These are phyloP conservation scores for Davidsoniella australis DNA, from an alignment of 2,329 filamentous ascomycete species.

Conservation along the genomic window DNA sequence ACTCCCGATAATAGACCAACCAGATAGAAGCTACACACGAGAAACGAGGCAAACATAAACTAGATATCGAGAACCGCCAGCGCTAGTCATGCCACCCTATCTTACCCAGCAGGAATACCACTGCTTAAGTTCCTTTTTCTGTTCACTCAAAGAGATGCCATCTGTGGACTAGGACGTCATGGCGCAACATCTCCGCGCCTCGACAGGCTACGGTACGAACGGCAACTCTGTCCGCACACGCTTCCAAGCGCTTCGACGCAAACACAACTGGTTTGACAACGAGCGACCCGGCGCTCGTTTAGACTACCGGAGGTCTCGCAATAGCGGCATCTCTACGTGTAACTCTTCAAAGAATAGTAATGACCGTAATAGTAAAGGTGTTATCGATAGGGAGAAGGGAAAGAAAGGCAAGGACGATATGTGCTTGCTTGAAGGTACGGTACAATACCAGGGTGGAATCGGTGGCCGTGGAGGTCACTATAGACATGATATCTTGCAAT, in stretches of 20 bases:
- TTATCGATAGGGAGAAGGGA: neutral
- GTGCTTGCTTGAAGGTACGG: too few species aligned
- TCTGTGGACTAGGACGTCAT: slow-evolving; percentile 26
- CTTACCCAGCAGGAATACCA: neutral
- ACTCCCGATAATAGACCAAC: too few species aligned
- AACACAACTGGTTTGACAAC: slow-evolving; percentile 23
- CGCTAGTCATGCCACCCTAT: neutral
- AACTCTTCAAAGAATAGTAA: neutral
- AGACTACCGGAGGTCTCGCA: neutral
- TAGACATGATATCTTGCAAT: too few species aligned
- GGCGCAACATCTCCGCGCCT: slow-evolving; percentile 21
- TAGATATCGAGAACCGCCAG: neutral
- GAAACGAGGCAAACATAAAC: neutral
- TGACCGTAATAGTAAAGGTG: neutral
- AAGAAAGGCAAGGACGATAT: neutral
- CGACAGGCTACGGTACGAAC: slow-evolving; percentile 24
- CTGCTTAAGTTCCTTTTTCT: slow-evolving; percentile 19
- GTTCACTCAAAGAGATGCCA: slow-evolving; percentile 25
- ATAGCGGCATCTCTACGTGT: neutral
- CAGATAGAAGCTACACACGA: neutral
- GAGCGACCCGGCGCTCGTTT: slow-evolving; percentile 14
- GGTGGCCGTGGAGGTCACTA: neutral
- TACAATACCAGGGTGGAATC: neutral
- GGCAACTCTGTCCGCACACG: slow-evolving; percentile 26
- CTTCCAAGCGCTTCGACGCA: slow-evolving; percentile 24